Evolutionary conservation across 306 rosid genomes (phyloP).

Genomic region (Arachis stenosperma): DNA sequence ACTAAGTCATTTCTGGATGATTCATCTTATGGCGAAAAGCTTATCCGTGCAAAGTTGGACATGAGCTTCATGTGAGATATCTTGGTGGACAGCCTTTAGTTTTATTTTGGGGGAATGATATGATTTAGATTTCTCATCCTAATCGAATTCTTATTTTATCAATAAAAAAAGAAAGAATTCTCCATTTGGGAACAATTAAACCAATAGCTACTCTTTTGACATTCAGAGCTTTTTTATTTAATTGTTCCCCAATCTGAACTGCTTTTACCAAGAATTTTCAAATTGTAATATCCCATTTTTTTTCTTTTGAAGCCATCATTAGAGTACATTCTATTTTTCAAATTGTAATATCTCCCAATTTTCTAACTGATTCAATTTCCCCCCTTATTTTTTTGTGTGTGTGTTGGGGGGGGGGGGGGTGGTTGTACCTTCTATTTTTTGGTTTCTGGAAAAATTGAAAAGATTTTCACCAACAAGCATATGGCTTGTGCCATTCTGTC

Average conservation of each 20-base stretch:
- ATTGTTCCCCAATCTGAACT: conserved; percentile 29
- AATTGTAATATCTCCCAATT: too few species aligned
- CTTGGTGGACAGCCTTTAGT: background rate
- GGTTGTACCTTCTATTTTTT: background rate
- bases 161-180: too few species aligned
- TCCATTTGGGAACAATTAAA: conserved; percentile 20
- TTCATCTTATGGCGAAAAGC: conserved; percentile 85
- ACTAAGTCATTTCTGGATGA: conserved; percentile 88
- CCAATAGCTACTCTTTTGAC: conserved; percentile 23
- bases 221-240: conserved; percentile 22
- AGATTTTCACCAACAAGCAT: background rate
- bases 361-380: background rate
- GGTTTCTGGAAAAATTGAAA: background rate
- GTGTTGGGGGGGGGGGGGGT: too few species aligned
- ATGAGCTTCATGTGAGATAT: conserved; percentile 89
- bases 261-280: conserved; percentile 33
- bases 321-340: background rate
- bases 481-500: conserved; percentile 34
- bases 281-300: conserved; percentile 15
- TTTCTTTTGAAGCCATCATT: background rate
- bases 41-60: conserved; percentile 97
- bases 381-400: background rate
- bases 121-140: conserved; percentile 8
- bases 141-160: too few species aligned
- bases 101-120: conserved; percentile 14